phyloP scores from a whole-genome alignment of 208 protist species.

The Crithidia sp. region DNA sequence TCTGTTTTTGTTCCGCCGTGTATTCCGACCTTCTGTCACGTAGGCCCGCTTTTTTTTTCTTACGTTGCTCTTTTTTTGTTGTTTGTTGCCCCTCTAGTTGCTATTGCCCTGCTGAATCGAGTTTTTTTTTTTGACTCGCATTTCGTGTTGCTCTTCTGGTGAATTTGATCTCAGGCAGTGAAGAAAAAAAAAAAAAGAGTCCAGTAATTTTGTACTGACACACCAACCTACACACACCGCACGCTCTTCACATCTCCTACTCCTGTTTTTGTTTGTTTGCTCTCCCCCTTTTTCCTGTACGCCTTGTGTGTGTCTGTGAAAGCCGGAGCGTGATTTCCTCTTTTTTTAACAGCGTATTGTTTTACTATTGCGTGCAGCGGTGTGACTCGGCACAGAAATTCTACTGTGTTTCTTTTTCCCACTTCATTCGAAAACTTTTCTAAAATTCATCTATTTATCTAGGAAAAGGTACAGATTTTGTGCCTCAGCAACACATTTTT shows the following conservation, averaged over 20 bases:
- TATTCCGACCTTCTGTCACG: not conserved
- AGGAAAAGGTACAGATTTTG: too few relatives aligned
- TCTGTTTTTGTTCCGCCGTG: conserved; percentile 3
- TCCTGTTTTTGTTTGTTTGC: not conserved
- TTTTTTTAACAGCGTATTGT: not conserved
- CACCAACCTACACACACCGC: too few relatives aligned
- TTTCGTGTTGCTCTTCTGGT: not conserved
- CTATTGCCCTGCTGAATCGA: not conserved
- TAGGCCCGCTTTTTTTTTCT: not conserved
- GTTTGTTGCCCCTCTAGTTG: not conserved
- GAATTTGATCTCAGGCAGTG: too few relatives aligned
- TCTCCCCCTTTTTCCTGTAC: not conserved
- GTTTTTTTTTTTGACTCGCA: not conserved
- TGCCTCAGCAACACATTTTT: not conserved
- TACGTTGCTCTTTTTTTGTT: not conserved
- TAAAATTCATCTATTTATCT: too few relatives aligned
- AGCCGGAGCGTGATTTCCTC: too few relatives aligned
- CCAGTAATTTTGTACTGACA: not conserved
- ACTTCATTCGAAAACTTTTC: not conserved
- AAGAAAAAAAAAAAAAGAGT: not conserved
- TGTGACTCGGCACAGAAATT: too few relatives aligned
- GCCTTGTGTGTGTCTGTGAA: too few relatives aligned
- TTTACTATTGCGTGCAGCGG: too few relatives aligned
- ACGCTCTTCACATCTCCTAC: not conserved
- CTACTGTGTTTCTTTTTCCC: not conserved